Evolutionary conservation across 768 basidiomycete genomes (phyloP).

Genomic region (Leccinum pellstonianum): DNA sequence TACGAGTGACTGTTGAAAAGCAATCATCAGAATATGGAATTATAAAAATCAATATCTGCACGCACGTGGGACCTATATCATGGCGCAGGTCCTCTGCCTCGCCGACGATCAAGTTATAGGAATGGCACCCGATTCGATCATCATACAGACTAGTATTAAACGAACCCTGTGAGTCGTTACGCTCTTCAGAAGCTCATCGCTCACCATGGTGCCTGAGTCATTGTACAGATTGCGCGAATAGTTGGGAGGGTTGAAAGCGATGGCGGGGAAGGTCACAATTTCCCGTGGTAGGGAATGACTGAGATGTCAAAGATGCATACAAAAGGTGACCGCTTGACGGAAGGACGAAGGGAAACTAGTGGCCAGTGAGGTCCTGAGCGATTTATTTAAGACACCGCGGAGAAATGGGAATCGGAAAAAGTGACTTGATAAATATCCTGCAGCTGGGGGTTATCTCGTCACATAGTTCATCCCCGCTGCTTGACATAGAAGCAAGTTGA

Average conservation of each 20-base stretch:
- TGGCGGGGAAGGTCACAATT: slow-evolving; percentile 4
- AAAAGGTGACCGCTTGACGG: slow-evolving; percentile 6
- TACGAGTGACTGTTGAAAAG: slow-evolving; percentile 4
- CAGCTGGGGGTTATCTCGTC: slow-evolving; percentile 11
- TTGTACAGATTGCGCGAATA: slow-evolving; percentile 2
- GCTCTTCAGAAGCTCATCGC: neutral
- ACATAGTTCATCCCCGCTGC: slow-evolving; percentile 17
- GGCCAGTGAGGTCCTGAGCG: slow-evolving; percentile 7
- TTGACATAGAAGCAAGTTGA: slow-evolving; percentile 15
- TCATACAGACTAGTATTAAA: slow-evolving; percentile 7
- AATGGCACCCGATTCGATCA: slow-evolving; percentile 2
- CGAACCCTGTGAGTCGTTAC: neutral
- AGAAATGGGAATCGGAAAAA: slow-evolving; percentile 11
- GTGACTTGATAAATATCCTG: slow-evolving; percentile 12
- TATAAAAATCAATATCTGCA: neutral
- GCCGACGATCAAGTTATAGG: neutral
- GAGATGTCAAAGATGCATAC: slow-evolving; percentile 16
- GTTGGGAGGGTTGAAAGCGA: neutral
- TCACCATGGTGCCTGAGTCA: slow-evolving; percentile 14
- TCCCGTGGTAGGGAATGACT: slow-evolving; percentile 12
- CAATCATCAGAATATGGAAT: slow-evolving; percentile 7
- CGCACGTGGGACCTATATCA: slow-evolving; percentile 10
- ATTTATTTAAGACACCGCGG: slow-evolving; percentile 21
- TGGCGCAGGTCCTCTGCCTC: neutral
- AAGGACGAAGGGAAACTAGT: slow-evolving; percentile 4